Base-by-base conservation (phyloP, 805 yeast genomes). In the Pichia pseudocactophila region DNA sequence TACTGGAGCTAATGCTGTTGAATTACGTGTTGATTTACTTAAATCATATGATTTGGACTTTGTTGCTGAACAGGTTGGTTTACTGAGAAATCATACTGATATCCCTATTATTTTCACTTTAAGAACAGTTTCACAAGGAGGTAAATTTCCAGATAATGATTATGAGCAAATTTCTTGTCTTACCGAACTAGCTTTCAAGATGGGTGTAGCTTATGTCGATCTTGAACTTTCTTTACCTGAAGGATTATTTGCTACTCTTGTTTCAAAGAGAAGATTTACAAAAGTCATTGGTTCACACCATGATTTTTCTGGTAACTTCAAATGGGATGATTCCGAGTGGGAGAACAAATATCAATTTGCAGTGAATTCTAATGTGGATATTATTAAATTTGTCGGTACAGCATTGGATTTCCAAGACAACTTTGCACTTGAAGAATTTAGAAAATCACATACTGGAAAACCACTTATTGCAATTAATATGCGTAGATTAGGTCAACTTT, bases 401-500 rank as follows among this genome's bases (percentile, higher is more conserved):
- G 96, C 97, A 11, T 56, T 62, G 3, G 53, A 61, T 1, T 69
- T 83, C 53, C 63, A 64, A 31, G 96, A 88, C 58, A 90, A 89
- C 61, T 62, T 83, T 47, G 63, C 60, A 2, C 66, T 89, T 41
- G 96, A 88, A 58, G 58, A 61, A 17, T 89, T 90, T 68, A 76
- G 89, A 57, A 47, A 64, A 0, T 28, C 58, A 2, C 85, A 84
- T 57, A 62, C 64, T 2, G 53, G 58, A 8, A 64, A 66, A 43
- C 96, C 95, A 3, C 68, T 90, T 58, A 76, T 89, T 62, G 89
- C 92, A 6, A 79, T 85, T 54, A 90, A 90, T 59, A 78, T 82
- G 83, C 82, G 92, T 8, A 73, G 68, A 32, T 48, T 58, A 11
- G 97, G 97, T 19, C 83, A 78, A 57, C 64, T 88, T 45, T 82